A percentile compares a stretch with the other conserved stretches of the same genome.
These are phyloP conservation scores for Cenchrus americanus DNA, from an alignment of 176 grass and related monocot species.

Conservation along the genomic window DNA sequence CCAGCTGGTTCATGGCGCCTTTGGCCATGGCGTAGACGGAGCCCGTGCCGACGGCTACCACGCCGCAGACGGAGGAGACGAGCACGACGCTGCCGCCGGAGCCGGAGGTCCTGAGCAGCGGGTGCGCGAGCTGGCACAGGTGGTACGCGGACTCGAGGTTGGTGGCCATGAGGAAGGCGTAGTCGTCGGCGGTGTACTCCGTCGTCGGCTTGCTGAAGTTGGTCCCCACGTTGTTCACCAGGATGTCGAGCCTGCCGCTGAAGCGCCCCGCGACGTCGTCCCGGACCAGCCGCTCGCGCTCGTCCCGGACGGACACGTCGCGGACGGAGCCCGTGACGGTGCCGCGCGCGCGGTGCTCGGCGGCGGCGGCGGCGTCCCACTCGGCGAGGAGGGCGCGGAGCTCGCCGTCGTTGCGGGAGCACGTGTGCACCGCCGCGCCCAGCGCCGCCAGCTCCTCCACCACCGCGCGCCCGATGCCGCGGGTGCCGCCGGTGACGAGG, in stretches of 20 bases:
- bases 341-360: too few relatives aligned
- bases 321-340: not conserved
- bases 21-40: not conserved
- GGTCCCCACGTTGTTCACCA: not conserved
- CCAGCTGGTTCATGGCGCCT: not conserved
- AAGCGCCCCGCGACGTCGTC: not conserved
- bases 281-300: too few relatives aligned
- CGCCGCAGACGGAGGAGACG: not conserved
- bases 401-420: not conserved
- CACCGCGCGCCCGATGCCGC: not conserved
- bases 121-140: not conserved
- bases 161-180: not conserved
- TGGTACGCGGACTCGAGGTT: not conserved
- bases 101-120: not conserved
- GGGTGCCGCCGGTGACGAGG: too few relatives aligned
- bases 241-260: not conserved
- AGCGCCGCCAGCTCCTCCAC: not conserved
- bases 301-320: not conserved
- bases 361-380: slow-evolving; percentile 21
- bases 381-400: not conserved
- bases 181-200: not conserved
- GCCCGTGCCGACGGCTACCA: not conserved
- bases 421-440: not conserved
- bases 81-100: not conserved
- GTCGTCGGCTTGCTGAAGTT: not conserved